Conservation (phyloP, 371 early-diverging fungal genomes). For the Syncephalastrum monosporum region DNA sequence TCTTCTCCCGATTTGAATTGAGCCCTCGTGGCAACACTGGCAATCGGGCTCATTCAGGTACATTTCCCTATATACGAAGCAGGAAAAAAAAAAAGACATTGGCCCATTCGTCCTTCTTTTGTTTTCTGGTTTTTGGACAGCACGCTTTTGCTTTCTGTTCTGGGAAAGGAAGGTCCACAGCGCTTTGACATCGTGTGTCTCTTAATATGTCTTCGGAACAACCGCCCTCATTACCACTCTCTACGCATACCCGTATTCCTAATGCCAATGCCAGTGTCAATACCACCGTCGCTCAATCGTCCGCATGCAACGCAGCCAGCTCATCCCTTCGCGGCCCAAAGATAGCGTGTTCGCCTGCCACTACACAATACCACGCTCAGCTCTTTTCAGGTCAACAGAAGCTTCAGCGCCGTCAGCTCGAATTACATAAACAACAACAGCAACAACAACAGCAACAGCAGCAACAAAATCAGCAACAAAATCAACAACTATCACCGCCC, state of each 20-base stretch:
- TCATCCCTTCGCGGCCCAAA: constrained; percentile 3
- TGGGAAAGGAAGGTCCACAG: too few species aligned
- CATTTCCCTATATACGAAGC: too few species aligned
- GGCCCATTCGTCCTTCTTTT: too few species aligned
- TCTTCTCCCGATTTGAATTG: too few species aligned
- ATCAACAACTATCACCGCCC: constrained; percentile 1
- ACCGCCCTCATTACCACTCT: constrained; percentile 13
- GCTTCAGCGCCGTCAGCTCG: constrained; percentile 30
- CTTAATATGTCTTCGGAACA: constrained; percentile 12
- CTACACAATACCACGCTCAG: constrained; percentile 50
- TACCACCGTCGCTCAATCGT: too few species aligned
- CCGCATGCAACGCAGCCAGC: constrained; percentile 3
- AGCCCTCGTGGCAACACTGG: too few species aligned
- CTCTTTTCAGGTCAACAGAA: constrained; percentile 41
- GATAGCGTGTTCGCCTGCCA: constrained; percentile 23
- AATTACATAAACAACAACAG: constrained; percentile 24
- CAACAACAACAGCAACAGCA: constrained; percentile 16
- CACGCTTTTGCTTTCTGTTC: too few species aligned
- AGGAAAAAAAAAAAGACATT: too few species aligned
- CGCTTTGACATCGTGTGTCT: background rate
- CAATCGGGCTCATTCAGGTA: too few species aligned
- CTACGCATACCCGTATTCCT: too few species aligned
- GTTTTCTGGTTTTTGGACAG: too few species aligned
- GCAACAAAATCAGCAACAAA: background rate
- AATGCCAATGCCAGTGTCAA: too few species aligned